Evolutionary conservation across 345 rosid genomes (phyloP), one percentile per base, ranked within the genome.

Genomic region (Syzygium oleosum): DNA sequence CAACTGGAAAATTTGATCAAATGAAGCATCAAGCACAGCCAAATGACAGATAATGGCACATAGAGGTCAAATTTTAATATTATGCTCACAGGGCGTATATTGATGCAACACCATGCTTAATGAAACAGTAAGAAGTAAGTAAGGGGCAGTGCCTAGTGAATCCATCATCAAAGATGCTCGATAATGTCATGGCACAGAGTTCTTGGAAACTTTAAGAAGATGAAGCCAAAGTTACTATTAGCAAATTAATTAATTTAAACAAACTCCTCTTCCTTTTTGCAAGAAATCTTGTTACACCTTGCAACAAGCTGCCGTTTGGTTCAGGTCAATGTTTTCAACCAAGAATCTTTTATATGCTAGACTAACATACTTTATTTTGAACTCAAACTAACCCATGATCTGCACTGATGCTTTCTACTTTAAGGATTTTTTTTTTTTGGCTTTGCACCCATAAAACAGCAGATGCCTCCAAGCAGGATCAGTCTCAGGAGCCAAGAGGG

Each of bases 1-100:
- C 98, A 92, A 97, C 99, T 97, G 92, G 14, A 38, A 85, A 84
- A 55, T 55, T 80, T 78, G 22, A n/a, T 21, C 73, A 63, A 55
- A 53, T 29, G 27, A 55, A 86, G 10, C 16, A 80, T 52, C 83
- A 19, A 73, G 83, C 83, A 73, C 49, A 73, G 49, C 27, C 49
- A 73, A 73, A 73, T 73, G 43, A 38, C 29, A 68, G 14, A 55
- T 49, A 78, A 29, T 51, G 25, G 52, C 52, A 51, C 29, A 34
- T 17, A 38, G 11, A 58, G 17, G 41, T 12, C 59, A 9, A 55
- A 21, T 55, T 55, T 55, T 23, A 21, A 55, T 22, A 55, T 55
- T 22, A 7, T 21, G 27, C 27, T 55, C 59, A 55, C 49, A 43
- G 27, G 8, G 49, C 34, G 17, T 61, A n/a, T 13, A 61, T 61